Base-by-base conservation (phyloP, 768 basidiomycete species). In the Hemileccinum rubropunctum region DNA sequence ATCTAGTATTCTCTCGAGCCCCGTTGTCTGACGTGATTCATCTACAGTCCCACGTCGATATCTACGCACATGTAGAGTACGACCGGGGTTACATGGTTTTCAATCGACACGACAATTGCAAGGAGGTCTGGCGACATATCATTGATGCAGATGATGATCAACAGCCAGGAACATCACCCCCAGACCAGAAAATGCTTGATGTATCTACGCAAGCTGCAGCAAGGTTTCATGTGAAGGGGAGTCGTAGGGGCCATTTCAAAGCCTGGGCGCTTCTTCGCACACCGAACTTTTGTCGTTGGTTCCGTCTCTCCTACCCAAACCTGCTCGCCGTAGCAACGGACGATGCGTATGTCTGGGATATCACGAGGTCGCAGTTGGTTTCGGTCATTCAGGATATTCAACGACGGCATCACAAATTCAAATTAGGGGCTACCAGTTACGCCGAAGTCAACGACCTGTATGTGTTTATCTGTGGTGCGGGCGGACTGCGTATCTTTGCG, bases 61-160 rank as follows among this genome's bases (percentile, higher is more conserved):
- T 28, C 12, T 76, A 72, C 42, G 86, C 86, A 0, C 88, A 90
- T 58, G 78, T 80, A 56, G 90, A 91, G 66, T 91, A 89, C 53
- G 81, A 72, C 12, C 69, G 76, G 26, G 89, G 90, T 7, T 89
- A 79, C 59, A 69, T 90, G 42, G 69, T 91, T 42, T 86, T 89
- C 62, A 84, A 90, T 57, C 77, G 84, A 21, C 38, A 63, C 17
- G 76, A 73, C 27, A 73, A 76, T 7, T 58, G 68, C 52, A 84
- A 84, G 54, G 89, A 92, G 61, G 79, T 90, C 13, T 92, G 90
- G 90, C 71, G 84, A 27, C 74, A 58, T 18, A 59, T 72, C 7
- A 57, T 69, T 4, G 69, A 73, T 30, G 68, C 75, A 32, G 57
- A 64, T 10, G 51, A 45, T 7, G 53, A 57, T 28, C 47, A 52